phyloP scores from a whole-genome alignment of 1,139 yeast genomes.

The Pichia sp. region DNA sequence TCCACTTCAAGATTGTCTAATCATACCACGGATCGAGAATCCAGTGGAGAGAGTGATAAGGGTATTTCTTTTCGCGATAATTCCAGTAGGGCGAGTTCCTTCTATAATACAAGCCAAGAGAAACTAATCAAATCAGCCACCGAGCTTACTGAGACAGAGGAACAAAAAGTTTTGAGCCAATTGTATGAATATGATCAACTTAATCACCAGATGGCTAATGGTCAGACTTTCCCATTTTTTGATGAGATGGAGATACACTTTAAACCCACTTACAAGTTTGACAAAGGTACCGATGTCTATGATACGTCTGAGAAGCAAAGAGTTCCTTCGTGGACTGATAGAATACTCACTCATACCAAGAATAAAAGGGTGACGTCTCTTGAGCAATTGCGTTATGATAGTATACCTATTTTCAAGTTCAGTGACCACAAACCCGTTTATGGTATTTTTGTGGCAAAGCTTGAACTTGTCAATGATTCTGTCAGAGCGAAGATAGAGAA shows the following conservation, averaged over 20 bases:
- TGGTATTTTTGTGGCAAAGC: conserved; percentile 63
- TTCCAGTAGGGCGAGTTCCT: no score
- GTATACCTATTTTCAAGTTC: conserved; percentile 55
- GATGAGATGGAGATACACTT: conserved; percentile 74
- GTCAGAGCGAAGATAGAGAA: conserved; percentile 50
- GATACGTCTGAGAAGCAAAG: conserved; percentile 91
- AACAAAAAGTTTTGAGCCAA: conserved; percentile 31
- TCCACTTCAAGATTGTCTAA: no score
- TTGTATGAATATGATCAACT: conserved; percentile 76
- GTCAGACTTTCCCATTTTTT: conserved; percentile 79
- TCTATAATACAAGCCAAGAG: conserved; percentile 4
- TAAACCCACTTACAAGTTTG: conserved; percentile 90
- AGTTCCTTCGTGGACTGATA: conserved; percentile 96
- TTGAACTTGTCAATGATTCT: conserved; percentile 62
- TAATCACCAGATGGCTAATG: conserved; percentile 67
- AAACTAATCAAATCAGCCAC: conserved; percentile 3
- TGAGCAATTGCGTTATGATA: conserved; percentile 58
- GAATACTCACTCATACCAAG: conserved; percentile 45
- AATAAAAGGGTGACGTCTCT: conserved; percentile 41
- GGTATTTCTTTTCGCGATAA: no score
- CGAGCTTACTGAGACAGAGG: conserved; percentile 4
- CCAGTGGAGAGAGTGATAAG: no score
- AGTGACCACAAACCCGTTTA: conserved; percentile 95
- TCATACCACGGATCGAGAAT: no score
- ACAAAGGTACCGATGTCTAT: conserved; percentile 72